Percentiles rank a stretch among this genome's conserved stretches.
Evolutionary conservation across 495 filamentous ascomycete genomes (phyloP).

Genomic region (Platismatia glauca): DNA sequence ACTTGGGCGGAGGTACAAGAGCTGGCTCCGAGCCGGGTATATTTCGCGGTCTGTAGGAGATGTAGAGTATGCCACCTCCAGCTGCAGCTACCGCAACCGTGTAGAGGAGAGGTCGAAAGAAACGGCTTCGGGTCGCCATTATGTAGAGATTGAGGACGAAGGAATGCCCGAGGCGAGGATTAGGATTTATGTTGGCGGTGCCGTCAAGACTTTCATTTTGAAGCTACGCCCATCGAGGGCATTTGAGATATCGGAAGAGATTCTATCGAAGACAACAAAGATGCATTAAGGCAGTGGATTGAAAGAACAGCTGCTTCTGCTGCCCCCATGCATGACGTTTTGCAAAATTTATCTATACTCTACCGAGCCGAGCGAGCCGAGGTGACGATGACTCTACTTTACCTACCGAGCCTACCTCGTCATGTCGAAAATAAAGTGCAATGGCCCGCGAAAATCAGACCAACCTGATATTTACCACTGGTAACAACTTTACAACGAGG

Average conservation of each 20-base stretch:
- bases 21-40: conserved; percentile 76
- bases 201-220: neutral
- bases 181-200: neutral
- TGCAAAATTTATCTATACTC: neutral
- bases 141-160: neutral
- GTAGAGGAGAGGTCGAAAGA: conserved; percentile 54
- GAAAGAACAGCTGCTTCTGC: neutral
- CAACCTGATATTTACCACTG: too few relatives aligned
- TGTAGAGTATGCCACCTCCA: conserved; percentile 60
- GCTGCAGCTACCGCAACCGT: conserved; percentile 47
- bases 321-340: neutral
- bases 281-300: neutral
- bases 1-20: conserved; percentile 72
- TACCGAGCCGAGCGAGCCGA: neutral
- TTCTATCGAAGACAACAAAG: neutral
- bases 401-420: too few relatives aligned
- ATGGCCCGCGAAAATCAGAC: too few relatives aligned
- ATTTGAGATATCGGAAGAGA: neutral
- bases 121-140: conserved; percentile 31
- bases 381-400: too few relatives aligned
- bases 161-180: neutral
- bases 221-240: neutral
- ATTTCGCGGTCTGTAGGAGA: conserved; percentile 73
- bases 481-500: too few relatives aligned
- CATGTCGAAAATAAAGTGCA: too few relatives aligned